Conservation (phyloP, 2,329 filamentous ascomycete genomes). For the Amauroascus verrucosus region DNA sequence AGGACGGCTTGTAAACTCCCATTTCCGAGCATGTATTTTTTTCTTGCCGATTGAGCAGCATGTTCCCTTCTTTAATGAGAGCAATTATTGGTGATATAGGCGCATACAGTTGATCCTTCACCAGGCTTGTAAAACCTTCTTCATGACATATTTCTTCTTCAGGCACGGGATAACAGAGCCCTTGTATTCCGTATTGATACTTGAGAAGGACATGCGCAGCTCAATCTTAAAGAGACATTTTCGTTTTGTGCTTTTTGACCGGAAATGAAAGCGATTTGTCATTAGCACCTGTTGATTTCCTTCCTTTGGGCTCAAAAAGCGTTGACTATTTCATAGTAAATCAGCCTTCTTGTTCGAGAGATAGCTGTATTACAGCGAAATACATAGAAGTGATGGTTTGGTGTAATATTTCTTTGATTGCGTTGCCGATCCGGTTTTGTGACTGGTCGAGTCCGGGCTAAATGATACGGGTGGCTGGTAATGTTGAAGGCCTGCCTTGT, state of each 20-base stretch:
- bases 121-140: neutral
- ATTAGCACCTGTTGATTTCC: neutral
- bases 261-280: too few species aligned
- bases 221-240: too few species aligned
- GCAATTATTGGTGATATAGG: neutral
- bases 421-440: slow-evolving; percentile 9
- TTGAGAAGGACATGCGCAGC: too few species aligned
- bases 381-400: neutral
- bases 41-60: too few species aligned
- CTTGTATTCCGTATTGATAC: too few species aligned
- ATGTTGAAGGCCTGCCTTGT: neutral
- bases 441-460: neutral
- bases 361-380: neutral
- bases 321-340: too few species aligned
- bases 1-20: neutral
- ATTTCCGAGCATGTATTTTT: neutral
- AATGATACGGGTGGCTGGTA: slow-evolving; percentile 11
- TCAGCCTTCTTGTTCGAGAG: neutral
- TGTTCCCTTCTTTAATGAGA: too few species aligned
- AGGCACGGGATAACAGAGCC: neutral
- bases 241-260: too few species aligned
- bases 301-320: too few species aligned
- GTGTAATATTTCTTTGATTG: neutral
- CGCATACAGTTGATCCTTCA: neutral
- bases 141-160: neutral